Evolutionary conservation across 495 filamentous ascomycete genomes (phyloP).

Genomic region (Lophiostoma macrostomum): DNA sequence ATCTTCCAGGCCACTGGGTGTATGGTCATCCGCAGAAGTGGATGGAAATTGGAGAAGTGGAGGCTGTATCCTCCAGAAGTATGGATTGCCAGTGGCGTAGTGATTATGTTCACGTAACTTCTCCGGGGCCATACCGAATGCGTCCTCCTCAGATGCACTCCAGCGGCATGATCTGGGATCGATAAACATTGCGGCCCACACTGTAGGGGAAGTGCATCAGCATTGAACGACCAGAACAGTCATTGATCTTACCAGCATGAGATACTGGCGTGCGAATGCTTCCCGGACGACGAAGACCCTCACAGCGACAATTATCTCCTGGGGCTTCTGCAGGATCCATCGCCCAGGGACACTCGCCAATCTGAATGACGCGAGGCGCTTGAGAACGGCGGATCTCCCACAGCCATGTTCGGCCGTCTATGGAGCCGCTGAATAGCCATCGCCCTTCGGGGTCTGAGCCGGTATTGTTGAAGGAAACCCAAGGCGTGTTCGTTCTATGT

Average conservation of each 20-base stretch:
- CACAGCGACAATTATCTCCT: background rate
- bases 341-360: background rate
- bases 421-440: slow-evolving; percentile 73
- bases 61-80: slow-evolving; percentile 7
- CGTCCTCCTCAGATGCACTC: background rate
- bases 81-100: slow-evolving; percentile 2
- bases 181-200: slow-evolving; percentile 39
- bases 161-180: slow-evolving; percentile 36
- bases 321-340: background rate
- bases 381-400: slow-evolving; percentile 44
- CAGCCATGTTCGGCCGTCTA: slow-evolving; percentile 60
- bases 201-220: slow-evolving; percentile 4
- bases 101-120: background rate
- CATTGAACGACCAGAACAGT: slow-evolving; percentile 10
- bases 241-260: background rate
- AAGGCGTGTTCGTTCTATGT: slow-evolving; percentile 75
- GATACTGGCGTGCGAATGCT: no score
- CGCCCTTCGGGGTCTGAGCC: slow-evolving; percentile 60
- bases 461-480: slow-evolving; percentile 67
- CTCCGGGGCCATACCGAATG: no score
- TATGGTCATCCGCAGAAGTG: no score
- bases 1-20: no score
- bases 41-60: no score
- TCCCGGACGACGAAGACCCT: no score
- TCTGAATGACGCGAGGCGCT: slow-evolving; percentile 49